These are phyloP conservation scores for Xylariaceae sp. DNA, from an alignment of 2,329 filamentous ascomycete species.

Conservation along the genomic window DNA sequence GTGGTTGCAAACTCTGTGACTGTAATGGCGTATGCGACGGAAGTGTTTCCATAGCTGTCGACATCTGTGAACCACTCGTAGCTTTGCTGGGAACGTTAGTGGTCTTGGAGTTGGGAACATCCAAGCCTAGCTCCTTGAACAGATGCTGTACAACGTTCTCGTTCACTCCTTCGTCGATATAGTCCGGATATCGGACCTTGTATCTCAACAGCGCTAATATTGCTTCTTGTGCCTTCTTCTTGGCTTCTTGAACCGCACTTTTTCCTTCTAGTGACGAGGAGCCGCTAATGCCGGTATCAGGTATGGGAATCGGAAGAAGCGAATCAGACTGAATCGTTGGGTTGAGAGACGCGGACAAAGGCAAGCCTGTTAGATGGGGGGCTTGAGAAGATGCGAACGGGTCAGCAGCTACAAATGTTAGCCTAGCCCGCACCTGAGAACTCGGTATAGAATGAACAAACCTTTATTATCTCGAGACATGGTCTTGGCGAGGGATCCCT, in stretches of 20 bases:
- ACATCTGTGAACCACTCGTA: slow-evolving; percentile 2
- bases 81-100: slow-evolving; percentile 7
- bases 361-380: not conserved
- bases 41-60: not conserved
- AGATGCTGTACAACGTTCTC: slow-evolving; percentile 55
- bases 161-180: slow-evolving; percentile 69
- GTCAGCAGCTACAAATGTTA: slow-evolving; percentile 7
- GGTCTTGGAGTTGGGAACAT: slow-evolving; percentile 34
- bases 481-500: slow-evolving; percentile 23
- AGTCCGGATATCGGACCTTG: slow-evolving; percentile 68
- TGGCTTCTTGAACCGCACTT: slow-evolving; percentile 60
- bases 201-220: slow-evolving; percentile 59
- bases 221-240: slow-evolving; percentile 58
- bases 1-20: slow-evolving; percentile 5
- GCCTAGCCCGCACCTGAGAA: not conserved
- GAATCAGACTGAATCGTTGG: not conserved
- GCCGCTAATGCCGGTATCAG: not conserved
- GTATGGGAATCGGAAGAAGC: not conserved
- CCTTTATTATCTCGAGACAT: slow-evolving; percentile 20
- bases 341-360: not conserved
- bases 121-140: slow-evolving; percentile 64
- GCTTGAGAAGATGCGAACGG: slow-evolving; percentile 5
- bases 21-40: slow-evolving; percentile 8
- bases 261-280: slow-evolving; percentile 37
- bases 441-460: slow-evolving; percentile 17